Evolutionary conservation across 2,329 filamentous ascomycete genomes (phyloP).

Genomic region (Periconia sp.): DNA sequence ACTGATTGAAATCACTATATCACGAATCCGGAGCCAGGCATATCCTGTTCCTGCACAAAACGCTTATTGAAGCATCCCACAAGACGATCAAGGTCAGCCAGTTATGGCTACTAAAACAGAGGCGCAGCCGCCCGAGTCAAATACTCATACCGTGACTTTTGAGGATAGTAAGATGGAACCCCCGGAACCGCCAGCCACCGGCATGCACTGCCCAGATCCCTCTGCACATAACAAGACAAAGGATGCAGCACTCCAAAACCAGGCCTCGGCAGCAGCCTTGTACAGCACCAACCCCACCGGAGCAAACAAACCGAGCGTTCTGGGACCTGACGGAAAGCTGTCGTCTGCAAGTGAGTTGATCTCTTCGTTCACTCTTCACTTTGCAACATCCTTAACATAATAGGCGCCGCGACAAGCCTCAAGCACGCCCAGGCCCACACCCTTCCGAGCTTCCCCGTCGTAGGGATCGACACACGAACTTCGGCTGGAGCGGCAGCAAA

Average conservation of each 20-base stretch:
- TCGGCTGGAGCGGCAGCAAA: conserved; percentile 75
- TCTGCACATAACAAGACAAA: conserved; percentile 41
- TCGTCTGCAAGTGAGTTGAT: conserved; percentile 56
- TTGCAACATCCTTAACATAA: conserved; percentile 10
- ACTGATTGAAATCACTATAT: neutral
- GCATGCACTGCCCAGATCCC: conserved; percentile 46
- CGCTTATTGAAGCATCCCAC: neutral
- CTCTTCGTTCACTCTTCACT: conserved; percentile 3
- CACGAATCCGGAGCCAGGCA: neutral
- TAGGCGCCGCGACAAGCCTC: conserved; percentile 63
- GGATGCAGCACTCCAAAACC: conserved; percentile 45
- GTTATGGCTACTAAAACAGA: conserved; percentile 33
- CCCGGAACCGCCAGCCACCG: neutral
- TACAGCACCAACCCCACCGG: conserved; percentile 52
- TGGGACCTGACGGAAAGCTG: conserved; percentile 58
- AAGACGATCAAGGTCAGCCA: neutral
- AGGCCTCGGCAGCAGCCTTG: conserved; percentile 63
- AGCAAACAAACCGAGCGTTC: conserved; percentile 35
- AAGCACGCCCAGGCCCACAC: conserved; percentile 73
- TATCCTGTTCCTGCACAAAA: neutral
- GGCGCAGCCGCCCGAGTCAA: conserved; percentile 18
- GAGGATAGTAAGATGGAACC: conserved; percentile 11
- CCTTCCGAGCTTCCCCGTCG: conserved; percentile 73
- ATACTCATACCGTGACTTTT: conserved; percentile 21
- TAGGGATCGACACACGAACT: conserved; percentile 58